These are phyloP conservation scores for Coemansia sp. DNA, from an alignment of 192 early-diverging fungal genomes.

Conservation along the genomic window DNA sequence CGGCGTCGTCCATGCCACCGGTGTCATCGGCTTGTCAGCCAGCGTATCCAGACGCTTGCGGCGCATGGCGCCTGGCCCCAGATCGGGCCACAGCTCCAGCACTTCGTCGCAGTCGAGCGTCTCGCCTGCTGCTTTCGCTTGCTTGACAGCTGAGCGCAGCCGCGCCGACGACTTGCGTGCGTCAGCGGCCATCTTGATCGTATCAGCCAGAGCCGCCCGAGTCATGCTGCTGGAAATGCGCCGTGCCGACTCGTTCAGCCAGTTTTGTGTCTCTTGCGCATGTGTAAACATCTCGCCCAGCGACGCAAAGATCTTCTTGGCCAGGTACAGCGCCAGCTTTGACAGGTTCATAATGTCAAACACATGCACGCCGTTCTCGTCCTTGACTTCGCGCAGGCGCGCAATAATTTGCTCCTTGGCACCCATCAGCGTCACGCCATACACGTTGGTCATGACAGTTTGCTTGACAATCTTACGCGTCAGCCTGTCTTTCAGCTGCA, in stretches of 20 bases:
- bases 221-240: constrained; percentile 81
- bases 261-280: constrained; percentile 88
- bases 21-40: constrained; percentile 72
- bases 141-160: constrained; percentile 18
- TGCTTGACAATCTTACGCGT: constrained; percentile 97
- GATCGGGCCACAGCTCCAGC: constrained; percentile 33
- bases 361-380: constrained; percentile 67
- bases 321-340: constrained; percentile 68
- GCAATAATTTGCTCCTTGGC: constrained; percentile 83
- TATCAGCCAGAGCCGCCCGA: constrained; percentile 46
- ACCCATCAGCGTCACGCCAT: constrained; percentile 96
- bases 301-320: constrained; percentile 78
- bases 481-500: constrained; percentile 67
- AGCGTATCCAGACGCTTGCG: constrained; percentile 38
- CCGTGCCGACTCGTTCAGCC: constrained; percentile 85
- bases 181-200: constrained; percentile 33
- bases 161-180: constrained; percentile 26
- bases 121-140: constrained; percentile 13
- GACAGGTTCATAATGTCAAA: constrained; percentile 27
- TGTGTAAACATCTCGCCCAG: constrained; percentile 88
- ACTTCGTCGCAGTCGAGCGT: constrained; percentile 20
- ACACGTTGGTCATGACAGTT: constrained; percentile 99
- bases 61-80: constrained; percentile 34
- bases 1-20: constrained; percentile 96
- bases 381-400: constrained; percentile 75